A percentile compares a stretch with the other conserved stretches of the same genome.
Evolutionary conservation across 2,329 filamentous ascomycete species (phyloP).

Genomic region (Fusarium udum): DNA sequence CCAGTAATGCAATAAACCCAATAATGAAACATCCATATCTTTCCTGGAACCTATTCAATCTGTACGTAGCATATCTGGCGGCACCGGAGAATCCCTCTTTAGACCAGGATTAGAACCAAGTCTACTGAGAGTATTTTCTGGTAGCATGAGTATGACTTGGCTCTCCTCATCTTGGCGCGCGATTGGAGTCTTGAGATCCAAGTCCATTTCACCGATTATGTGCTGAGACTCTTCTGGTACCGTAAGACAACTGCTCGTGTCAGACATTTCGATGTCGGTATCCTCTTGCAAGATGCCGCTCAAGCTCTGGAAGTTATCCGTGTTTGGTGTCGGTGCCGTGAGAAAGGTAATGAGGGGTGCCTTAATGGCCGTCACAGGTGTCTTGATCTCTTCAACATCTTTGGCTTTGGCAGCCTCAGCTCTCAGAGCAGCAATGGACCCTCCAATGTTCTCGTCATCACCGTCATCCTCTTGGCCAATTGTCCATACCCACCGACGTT

Average conservation of each 20-base stretch:
- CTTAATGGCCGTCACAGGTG: constrained; percentile 38
- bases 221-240: constrained; percentile 44
- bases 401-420: constrained; percentile 43
- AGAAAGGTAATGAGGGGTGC: constrained; percentile 26
- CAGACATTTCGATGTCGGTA: constrained; percentile 62
- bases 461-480: constrained; percentile 65
- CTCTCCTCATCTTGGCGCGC: constrained; percentile 30
- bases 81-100: constrained; percentile 34
- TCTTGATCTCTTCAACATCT: constrained; percentile 29
- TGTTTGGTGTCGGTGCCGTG: constrained; percentile 54
- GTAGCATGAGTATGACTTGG: constrained; percentile 24
- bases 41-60: not conserved
- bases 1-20: constrained; percentile 20
- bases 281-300: constrained; percentile 22
- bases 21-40: not conserved
- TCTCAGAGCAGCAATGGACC: constrained; percentile 54
- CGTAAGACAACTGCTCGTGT: constrained; percentile 52
- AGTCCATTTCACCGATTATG: constrained; percentile 45
- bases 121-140: constrained; percentile 48
- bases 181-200: constrained; percentile 54
- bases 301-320: constrained; percentile 49
- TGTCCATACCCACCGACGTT: constrained; percentile 73
- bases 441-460: constrained; percentile 55
- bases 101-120: constrained; percentile 53
- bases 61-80: constrained; percentile 26